Evolutionary conservation across 768 basidiomycete species (phyloP), one percentile per base, ranked within the genome.

Genomic region (Lactarius pseudohatsudake): DNA sequence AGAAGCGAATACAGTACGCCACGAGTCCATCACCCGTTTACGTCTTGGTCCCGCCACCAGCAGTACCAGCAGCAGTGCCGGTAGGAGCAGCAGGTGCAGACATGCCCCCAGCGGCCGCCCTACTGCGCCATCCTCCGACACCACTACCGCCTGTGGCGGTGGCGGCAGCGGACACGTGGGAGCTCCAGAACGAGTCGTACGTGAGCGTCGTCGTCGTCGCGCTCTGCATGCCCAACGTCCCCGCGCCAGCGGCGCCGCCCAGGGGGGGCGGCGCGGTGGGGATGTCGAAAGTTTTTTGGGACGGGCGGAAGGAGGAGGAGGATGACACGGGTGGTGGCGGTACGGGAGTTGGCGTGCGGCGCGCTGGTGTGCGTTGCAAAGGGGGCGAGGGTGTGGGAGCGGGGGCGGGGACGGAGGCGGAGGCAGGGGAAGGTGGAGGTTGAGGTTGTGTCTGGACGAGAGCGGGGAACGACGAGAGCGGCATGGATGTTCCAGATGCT

Each of bases 131-230:
- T 13, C 13, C 61, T 40, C 9, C 55, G 16, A 36, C 55, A 41
- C 16, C 38, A 11, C 28, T 18, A 5, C 32, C 20, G 10, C 38
- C 34, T 20, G n/a, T 22, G 13, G 36, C 36, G 11, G 36, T n/a
- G 26, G 16, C 53, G 15, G 59, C 57, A 4, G 38, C 40, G 22
- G 70, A 64, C 1, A 58, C 55, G 47, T 70, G 70, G 32, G 70
- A 65, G 55, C 64, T 70, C 70, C 70, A 70, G 20, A 70, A 70
- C 40, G 70, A 70, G 61, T 70, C 70, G 40, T 70, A 70, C 20
- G 70, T 70, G 61, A 70, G 70, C 68, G 62, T 40, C 59, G 64
- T 18, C 34, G 47, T 40, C 59, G 58, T 47, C 28, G 54, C 13
- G 22, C 18, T 58, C 32, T 57, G 63, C 54, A 32, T n/a, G 34